Base-by-base conservation (phyloP, 1,139 yeast species). In the Scheffersomyces quercinus region DNA sequence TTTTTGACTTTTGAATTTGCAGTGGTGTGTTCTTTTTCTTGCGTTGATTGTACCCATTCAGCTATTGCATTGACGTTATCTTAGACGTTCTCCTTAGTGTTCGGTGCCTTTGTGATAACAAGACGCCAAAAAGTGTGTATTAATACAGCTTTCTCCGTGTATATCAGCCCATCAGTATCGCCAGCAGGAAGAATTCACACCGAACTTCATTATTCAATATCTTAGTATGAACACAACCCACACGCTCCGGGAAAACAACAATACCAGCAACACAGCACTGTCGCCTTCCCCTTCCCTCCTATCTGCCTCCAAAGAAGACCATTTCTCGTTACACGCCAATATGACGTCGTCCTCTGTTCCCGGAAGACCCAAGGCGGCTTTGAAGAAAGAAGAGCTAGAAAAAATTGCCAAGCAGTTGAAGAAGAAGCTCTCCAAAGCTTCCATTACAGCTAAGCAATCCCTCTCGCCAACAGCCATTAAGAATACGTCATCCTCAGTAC, bases 371-470 rank as follows among this genome's bases (percentile, higher is more conserved):
- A 69, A 69, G 49, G 68, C 75, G 3, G 71, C 75, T 9, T 62
- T 74, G 52, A 67, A 67, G 48, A 73, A 73, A 54, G 79, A 73
- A 46, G 79, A 74, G 47, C 60, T 74, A 44, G 79, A 74, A 50
- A 66, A 70, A 47, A 74, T 74, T 33, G 79, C 79, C 48, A 67
- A 67, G 45, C 75, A 73, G 53, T 62, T 74, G 47, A 74, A 73
- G 58, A 68, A 65, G 43, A 73, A 72, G 51, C 61, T 74, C 29
- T 68, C 76, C 34, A 67, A 64, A 51, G 79, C 79, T 10, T 69
- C 77, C 20, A 68, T 73, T 35, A 64, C 79, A 16, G 79, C 79
- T 28, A 74, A 73, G 51, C 75, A 70, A 52, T 63, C 69, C 41
- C 47, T 59, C n/a, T 44, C 48, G 24, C 53, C 52, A 14, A 33